Evolutionary conservation across 306 rosid genomes (phyloP).

Genomic region (Glycyrrhiza uralensis): DNA sequence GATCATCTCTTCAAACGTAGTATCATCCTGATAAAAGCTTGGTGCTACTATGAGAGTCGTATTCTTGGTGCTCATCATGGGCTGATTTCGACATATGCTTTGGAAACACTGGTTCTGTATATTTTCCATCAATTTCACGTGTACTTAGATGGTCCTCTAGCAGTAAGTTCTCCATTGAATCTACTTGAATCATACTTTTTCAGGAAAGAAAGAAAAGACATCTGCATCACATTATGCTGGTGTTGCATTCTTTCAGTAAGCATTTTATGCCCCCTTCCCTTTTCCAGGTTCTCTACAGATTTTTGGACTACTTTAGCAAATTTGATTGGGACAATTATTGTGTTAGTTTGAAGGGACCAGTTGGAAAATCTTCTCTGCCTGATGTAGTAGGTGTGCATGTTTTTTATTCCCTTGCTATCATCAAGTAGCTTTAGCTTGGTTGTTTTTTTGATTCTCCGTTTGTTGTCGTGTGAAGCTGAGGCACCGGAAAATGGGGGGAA

Average conservation of each 20-base stretch:
- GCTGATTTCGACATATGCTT: constrained; percentile 85
- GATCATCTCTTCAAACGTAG: constrained; percentile 86
- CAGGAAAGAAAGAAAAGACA: constrained; percentile 9
- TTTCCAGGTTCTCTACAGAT: constrained; percentile 74
- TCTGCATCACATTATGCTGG: constrained; percentile 19
- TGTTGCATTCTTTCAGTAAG: constrained; percentile 26
- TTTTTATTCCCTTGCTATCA: constrained; percentile 8
- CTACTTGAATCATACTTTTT: constrained; percentile 12
- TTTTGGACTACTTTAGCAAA: constrained; percentile 83
- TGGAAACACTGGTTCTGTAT: constrained; percentile 83
- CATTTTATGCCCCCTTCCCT: constrained; percentile 17
- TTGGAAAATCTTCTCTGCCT: constrained; percentile 64
- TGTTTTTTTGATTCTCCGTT: constrained; percentile 25
- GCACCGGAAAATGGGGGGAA: constrained; percentile 56
- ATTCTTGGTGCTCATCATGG: constrained; percentile 91
- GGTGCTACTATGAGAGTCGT: constrained; percentile 96
- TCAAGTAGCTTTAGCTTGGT: constrained; percentile 15
- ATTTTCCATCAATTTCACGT: constrained; percentile 72
- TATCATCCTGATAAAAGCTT: constrained; percentile 74
- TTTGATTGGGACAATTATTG: constrained; percentile 91
- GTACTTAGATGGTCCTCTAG: constrained; percentile 66
- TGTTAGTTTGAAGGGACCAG: constrained; percentile 81
- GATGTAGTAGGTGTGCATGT: constrained; percentile 58
- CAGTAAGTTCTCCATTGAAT: constrained; percentile 54
- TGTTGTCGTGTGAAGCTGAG: constrained; percentile 50